Evolutionary conservation across 2,329 filamentous ascomycete species (phyloP), one percentile per base, ranked within the genome.

Genomic region (Chaetomium sp.): DNA sequence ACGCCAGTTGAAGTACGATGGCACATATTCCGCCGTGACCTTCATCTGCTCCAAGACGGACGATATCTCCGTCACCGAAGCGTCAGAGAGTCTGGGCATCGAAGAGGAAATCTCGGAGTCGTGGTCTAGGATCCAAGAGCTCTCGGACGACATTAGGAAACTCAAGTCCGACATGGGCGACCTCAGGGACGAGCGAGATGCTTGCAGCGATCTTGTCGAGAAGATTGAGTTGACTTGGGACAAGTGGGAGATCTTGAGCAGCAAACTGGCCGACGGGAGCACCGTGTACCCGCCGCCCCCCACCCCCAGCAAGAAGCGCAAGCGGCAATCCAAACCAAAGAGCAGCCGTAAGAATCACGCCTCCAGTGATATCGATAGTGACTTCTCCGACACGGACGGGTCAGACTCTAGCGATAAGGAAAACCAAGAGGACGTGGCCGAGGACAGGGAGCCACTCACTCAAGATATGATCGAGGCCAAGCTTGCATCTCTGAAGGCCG

Each of bases 11-110:
- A 83, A 86, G 63, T 84, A 84, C 69, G 86, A 89, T 64, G 82
- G 83, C 1, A 79, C 77, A 0, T 84, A 84, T 61, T 79, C 76
- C 7, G 78, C 76, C 1, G 77, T 88, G 2, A 87, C 84, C 0
- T 88, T 89, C 65, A 84, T 89, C 16, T 88, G 86, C 70, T 83
- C 80, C 19, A 89, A 88, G 70, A 86, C 84, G 0, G 87, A 89
- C 68, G 84, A 88, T 56, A 85, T 88, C 3, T 65, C 68, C 0
- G 61, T 75, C 10, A 68, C 64, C 2, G 72, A 75, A 50, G 71
- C 71, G 3, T 65, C 65, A 16, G 68, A 71, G 57, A 69, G 67
- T 50, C 63, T 71, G 8, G 65, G 64, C 16, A 55, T 71, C 10
- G 69, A 70, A 9, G 60, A 67, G 4, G 58, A 69, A 60, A 65